Evolutionary conservation across 768 basidiomycete genomes (phyloP).

Genomic region (Chalciporus pseudorubinellus): DNA sequence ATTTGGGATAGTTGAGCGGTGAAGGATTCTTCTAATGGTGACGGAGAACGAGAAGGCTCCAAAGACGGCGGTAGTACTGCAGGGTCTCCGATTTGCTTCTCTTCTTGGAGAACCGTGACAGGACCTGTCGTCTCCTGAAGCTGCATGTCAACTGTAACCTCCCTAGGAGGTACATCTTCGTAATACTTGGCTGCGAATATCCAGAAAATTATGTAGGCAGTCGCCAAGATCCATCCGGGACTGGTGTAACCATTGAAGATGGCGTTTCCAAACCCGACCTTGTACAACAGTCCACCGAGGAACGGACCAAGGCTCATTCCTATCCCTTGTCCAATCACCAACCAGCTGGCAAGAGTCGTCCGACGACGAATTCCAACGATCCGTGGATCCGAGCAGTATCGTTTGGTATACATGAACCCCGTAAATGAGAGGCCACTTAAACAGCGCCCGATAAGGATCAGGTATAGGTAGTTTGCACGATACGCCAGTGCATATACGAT

Average conservation of each 20-base stretch:
- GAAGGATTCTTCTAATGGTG: constrained; percentile 6
- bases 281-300: constrained; percentile 59
- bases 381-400: constrained; percentile 65
- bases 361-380: constrained; percentile 62
- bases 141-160: constrained; percentile 1
- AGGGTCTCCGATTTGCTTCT: background rate
- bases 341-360: constrained; percentile 60
- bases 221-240: constrained; percentile 65
- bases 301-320: constrained; percentile 66
- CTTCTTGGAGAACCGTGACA: constrained; percentile 1
- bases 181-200: constrained; percentile 35
- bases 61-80: background rate
- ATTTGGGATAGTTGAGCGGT: constrained; percentile 10
- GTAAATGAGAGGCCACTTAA: constrained; percentile 60
- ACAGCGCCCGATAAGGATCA: constrained; percentile 70
- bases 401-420: constrained; percentile 65
- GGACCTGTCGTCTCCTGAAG: constrained; percentile 9
- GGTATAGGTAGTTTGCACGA: constrained; percentile 55
- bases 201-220: constrained; percentile 54
- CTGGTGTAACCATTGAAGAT: constrained; percentile 69
- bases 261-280: constrained; percentile 51
- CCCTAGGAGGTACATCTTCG: constrained; percentile 37
- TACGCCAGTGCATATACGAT: constrained; percentile 64
- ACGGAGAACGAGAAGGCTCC: background rate
- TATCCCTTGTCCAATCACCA: constrained; percentile 60